phyloP scores from a whole-genome alignment of 2,329 filamentous ascomycete genomes.

The Fusarium newnesense region DNA sequence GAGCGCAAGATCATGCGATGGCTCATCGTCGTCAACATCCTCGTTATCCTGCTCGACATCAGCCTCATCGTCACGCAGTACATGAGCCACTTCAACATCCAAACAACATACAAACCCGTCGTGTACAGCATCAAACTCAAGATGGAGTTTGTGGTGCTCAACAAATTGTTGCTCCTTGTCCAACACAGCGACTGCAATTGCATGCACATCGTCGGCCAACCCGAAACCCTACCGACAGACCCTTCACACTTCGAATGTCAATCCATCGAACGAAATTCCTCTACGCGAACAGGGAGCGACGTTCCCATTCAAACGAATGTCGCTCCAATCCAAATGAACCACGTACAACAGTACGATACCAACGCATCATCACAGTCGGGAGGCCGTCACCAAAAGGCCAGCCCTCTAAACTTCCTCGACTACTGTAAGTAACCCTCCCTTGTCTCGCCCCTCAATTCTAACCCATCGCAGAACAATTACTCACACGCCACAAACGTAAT shows the following conservation, averaged over 20 bases:
- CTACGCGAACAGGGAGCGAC: constrained; percentile 6
- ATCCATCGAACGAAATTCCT: neutral
- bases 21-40: constrained; percentile 30
- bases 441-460: neutral
- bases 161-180: constrained; percentile 26
- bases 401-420: constrained; percentile 11
- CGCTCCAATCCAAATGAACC: constrained; percentile 10
- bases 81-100: constrained; percentile 33
- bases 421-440: neutral
- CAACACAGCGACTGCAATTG: constrained; percentile 33
- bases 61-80: constrained; percentile 28
- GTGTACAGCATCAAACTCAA: constrained; percentile 38
- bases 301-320: constrained; percentile 5
- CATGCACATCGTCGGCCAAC: constrained; percentile 21
- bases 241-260: constrained; percentile 4
- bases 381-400: neutral
- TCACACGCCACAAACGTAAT: neutral
- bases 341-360: neutral
- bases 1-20: constrained; percentile 32
- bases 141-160: constrained; percentile 36
- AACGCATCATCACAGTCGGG: neutral
- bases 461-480: neutral
- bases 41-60: constrained; percentile 34
- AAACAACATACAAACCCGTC: constrained; percentile 36
- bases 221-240: neutral